Base-by-base conservation (phyloP, 805 yeast species). In the Saccharomycopsis selenospora region DNA sequence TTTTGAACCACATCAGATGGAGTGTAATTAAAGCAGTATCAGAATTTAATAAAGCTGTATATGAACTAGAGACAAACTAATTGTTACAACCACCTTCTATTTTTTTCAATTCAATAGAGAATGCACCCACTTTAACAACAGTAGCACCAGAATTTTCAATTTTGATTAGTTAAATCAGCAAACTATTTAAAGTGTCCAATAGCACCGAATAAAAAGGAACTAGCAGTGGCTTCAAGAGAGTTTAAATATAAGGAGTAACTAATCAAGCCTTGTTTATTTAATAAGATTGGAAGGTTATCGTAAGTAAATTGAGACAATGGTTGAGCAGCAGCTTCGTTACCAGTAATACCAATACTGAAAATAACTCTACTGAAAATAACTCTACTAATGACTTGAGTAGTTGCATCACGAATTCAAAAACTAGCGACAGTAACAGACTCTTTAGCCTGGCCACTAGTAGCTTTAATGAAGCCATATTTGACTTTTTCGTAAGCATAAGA, bases 171-270 rank as follows among this genome's bases (percentile, higher is more conserved):
- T 38, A 81, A 61, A 28, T 61, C 53, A n/a, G 86, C 88, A 0
- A 61, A 45, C 60, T 75, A 80, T 63, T 82, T 82, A 33, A 76
- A 72, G 50, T 72, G 75, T 58, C 48, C 54, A 29, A 45, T 28
- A 18, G 49, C 54, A n/a, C 54, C 54, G 25, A 51, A 48, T 2
- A 51, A 11, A 2, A 51, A n/a, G n/a, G 27, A 40, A 10, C 54
- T 52, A n/a, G 46, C 17, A 6, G 46, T 22, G 11, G 48, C 44
- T 10, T 41, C 41, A 6, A 13, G 33, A 17, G 46, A 14, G 30
- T 48, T 41, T 22, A 51, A 38, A 41, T 51, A 51, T 6, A 51
- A 10, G n/a, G 51, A 48, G 44, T 47, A 51, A 14, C 30, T 6
- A 8, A 38, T 51, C 11, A 23, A 20, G n/a, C 36, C 33, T 10